Base-by-base conservation (phyloP, 345 rosid genomes). In the Aquilaria yunnanensis region DNA sequence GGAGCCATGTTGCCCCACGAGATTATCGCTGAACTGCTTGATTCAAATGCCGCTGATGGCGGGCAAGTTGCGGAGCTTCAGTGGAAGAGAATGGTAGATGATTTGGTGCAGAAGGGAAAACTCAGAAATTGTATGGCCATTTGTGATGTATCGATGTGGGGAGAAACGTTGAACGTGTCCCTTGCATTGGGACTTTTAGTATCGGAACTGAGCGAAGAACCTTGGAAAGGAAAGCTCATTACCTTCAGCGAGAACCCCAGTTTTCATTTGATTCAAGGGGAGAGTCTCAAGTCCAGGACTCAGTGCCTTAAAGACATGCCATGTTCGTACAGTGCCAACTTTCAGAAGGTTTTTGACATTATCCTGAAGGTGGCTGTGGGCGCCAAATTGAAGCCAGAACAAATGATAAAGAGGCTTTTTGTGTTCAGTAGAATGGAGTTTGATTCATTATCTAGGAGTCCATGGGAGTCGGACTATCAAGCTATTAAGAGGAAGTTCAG, bases 391-490 rank as follows among this genome's bases (percentile, higher is more conserved):
- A 59, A 34, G 45, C 34, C 46, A 29, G 63, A 59, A 16, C 52
- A 46, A 34, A 59, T 59, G 63, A 59, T 59, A 45, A 59, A 11
- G 51, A 46, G 63, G 63, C 52, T 59, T 6, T 59, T 59, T 47
- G 63, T 59, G 63, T 59, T 59, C 8, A 59, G 51, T 7, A 51
- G 47, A 32, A 59, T 47, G 63, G 63, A 59, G 32, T 59, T 59
- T 29, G 63, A 59, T 34, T 1, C 10, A 33, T 50, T 14, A 29
- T 59, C 63, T 0, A 12, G 10, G 29, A 41, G 30, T 41, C 31
- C 34, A 29, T 59, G 51, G 63, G 63, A 59, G 30, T 45, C 63
- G 1, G 53, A 47, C 31, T 45, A 47, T 33, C 33, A 59, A 23
- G 63, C 63, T 10, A 59, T 59, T 16, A 59, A 33, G 14, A 59